Conservation (phyloP, 768 basidiomycete genomes). For the Lentinula raphanica region DNA sequence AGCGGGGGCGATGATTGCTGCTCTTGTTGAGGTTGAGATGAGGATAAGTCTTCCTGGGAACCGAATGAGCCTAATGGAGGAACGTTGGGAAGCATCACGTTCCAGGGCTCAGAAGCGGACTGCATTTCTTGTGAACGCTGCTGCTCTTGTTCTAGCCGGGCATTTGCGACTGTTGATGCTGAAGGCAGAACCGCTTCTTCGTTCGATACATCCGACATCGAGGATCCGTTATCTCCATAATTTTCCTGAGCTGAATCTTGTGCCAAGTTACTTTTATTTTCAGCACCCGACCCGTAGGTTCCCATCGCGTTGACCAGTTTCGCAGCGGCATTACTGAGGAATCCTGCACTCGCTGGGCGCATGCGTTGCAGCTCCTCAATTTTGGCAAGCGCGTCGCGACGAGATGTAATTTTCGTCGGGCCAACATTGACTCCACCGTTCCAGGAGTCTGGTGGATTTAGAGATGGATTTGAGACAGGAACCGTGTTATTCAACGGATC, state of each 20-base stretch:
- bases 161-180: neutral
- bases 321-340: constrained; percentile 13
- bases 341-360: constrained; percentile 19
- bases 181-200: constrained; percentile 14
- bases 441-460: constrained; percentile 12
- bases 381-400: constrained; percentile 45
- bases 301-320: constrained; percentile 11
- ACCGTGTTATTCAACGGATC: neutral
- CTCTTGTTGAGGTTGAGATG: constrained; percentile 7
- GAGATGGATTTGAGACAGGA: neutral
- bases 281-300: constrained; percentile 9
- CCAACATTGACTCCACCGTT: constrained; percentile 11
- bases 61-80: neutral
- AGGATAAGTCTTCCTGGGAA: neutral
- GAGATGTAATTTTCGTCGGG: constrained; percentile 16
- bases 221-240: neutral
- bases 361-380: constrained; percentile 50
- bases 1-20: constrained; percentile 22
- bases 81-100: constrained; percentile 2
- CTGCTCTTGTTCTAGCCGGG: constrained; percentile 1
- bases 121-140: neutral
- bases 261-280: constrained; percentile 10
- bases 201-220: neutral
- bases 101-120: neutral
- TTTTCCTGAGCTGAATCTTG: neutral